Percentiles rank a stretch among this genome's conserved stretches.
phyloP scores from a whole-genome alignment of 306 rosid genomes.

The Citrullus amarus region DNA sequence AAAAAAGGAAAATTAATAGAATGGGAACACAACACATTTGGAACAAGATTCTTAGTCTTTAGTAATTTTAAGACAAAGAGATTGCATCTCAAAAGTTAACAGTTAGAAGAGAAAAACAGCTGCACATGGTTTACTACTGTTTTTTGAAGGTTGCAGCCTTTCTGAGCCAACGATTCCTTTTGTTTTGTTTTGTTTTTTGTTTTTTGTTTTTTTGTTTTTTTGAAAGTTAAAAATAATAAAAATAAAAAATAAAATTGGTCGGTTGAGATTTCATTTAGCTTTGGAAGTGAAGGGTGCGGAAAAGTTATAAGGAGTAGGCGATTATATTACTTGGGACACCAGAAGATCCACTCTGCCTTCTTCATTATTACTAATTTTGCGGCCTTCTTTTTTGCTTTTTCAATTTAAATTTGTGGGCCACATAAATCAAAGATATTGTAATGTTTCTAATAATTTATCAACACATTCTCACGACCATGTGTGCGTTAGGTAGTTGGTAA shows the following conservation, averaged over 20 bases:
- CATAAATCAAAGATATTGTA: neutral
- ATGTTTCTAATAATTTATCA: neutral
- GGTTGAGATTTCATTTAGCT: neutral
- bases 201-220: too few species aligned
- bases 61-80: neutral
- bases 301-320: neutral
- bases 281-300: neutral
- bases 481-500: slow-evolving; percentile 1
- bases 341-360: neutral
- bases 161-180: neutral
- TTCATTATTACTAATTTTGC: neutral
- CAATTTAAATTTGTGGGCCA: neutral
- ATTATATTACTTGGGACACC: neutral
- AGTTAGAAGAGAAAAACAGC: neutral
- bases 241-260: neutral
- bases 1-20: neutral
- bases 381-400: neutral
- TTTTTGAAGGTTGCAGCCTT: neutral
- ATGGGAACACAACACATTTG: neutral
- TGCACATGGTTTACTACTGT: neutral
- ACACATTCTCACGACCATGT: neutral
- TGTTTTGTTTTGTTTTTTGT: neutral
- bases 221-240: too few species aligned
- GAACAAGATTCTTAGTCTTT: neutral
- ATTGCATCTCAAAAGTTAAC: neutral